phyloP scores from a whole-genome alignment of 2,329 filamentous ascomycete genomes.

The Pseudopithomyces chartarum region DNA sequence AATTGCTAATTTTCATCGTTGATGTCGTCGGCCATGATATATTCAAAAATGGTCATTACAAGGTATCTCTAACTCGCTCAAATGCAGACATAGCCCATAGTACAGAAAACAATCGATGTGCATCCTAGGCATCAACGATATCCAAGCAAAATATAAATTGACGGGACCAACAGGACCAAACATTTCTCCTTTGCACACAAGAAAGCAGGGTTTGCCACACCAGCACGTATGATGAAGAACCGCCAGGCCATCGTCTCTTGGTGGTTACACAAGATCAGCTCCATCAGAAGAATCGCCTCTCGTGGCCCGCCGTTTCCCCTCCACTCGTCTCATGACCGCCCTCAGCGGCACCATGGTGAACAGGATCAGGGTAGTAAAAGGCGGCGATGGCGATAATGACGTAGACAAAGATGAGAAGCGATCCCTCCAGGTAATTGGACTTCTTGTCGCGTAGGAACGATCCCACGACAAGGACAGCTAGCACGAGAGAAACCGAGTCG shows the following conservation, averaged over 20 bases:
- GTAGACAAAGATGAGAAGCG: constrained; percentile 74
- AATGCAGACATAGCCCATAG: background rate
- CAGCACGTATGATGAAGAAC: background rate
- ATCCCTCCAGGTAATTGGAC: constrained; percentile 88
- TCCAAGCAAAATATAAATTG: background rate
- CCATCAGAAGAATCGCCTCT: background rate
- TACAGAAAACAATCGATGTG: background rate
- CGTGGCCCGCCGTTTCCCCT: background rate
- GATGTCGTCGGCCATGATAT: background rate
- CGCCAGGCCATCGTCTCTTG: no score
- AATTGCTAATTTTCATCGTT: no score
- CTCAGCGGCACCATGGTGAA: constrained; percentile 20
- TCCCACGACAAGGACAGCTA: constrained; percentile 84
- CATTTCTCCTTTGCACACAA: background rate
- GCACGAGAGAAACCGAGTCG: constrained; percentile 78
- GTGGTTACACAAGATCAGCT: background rate
- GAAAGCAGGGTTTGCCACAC: background rate
- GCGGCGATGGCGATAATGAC: constrained; percentile 66
- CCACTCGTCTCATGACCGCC: constrained; percentile 1
- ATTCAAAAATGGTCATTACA: constrained; percentile 6
- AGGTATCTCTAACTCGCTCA: constrained; percentile 4
- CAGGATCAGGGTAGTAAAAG: constrained; percentile 65
- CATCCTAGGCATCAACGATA: background rate
- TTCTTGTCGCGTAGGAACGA: constrained; percentile 87
- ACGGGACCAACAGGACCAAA: background rate